A percentile compares a stretch with the other conserved stretches of the same genome.
These are phyloP conservation scores for Tremella mesenterica DNA, from an alignment of 768 basidiomycete species.

Conservation along the genomic window DNA sequence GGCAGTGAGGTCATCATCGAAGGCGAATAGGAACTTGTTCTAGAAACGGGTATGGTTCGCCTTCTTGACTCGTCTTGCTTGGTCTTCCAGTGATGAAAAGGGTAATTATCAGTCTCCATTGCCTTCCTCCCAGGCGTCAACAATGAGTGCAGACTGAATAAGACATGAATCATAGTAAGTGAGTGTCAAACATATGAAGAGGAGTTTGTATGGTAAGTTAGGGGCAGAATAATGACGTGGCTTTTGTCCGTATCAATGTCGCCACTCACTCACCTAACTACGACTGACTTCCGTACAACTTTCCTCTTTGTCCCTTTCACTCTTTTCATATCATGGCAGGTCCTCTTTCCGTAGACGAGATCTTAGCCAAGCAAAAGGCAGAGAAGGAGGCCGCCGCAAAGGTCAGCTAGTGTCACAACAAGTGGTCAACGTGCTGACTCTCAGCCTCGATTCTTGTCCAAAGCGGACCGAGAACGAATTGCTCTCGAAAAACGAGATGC, in stretches of 20 bases:
- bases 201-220: too few species aligned
- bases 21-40: too few species aligned
- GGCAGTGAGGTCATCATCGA: too few species aligned
- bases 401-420: slow-evolving; percentile 47
- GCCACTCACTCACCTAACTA: not conserved
- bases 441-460: slow-evolving; percentile 89
- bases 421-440: slow-evolving; percentile 3
- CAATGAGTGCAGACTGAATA: too few species aligned
- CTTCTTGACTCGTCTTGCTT: too few species aligned
- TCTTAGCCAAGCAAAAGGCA: slow-evolving; percentile 74
- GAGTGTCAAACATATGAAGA: too few species aligned
- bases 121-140: too few species aligned
- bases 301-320: not conserved
- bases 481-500: slow-evolving; percentile 79
- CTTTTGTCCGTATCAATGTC: not conserved
- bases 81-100: too few species aligned
- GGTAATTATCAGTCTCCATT: too few species aligned
- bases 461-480: slow-evolving; percentile 78
- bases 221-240: too few species aligned
- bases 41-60: too few species aligned
- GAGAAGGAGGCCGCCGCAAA: slow-evolving; percentile 87
- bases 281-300: not conserved
- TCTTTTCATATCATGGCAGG: slow-evolving; percentile 27
- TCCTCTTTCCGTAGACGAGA: slow-evolving; percentile 78
- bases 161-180: too few species aligned